These are phyloP conservation scores for Raphidocelis subcapitata DNA, from an alignment of 139 green algal genomes.

Conservation along the genomic window DNA sequence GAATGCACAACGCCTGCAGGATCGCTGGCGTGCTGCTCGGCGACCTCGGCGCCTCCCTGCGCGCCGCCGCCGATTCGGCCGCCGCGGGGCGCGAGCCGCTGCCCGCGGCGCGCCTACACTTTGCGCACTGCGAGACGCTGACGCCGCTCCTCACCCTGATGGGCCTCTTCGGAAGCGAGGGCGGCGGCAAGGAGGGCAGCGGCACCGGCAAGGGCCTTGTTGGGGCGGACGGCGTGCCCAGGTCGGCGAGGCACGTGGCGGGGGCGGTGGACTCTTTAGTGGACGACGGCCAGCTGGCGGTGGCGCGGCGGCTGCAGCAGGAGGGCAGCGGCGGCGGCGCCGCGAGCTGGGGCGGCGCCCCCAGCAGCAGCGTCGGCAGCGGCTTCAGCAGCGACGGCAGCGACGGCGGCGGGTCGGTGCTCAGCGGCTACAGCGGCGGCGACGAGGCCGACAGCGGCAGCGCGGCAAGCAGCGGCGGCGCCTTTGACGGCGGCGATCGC, in stretches of 20 bases:
- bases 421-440: constrained; percentile 6
- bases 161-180: constrained; percentile 35
- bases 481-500: too few species aligned
- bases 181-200: not conserved
- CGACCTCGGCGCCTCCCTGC: constrained; percentile 11
- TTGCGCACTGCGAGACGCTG: constrained; percentile 59
- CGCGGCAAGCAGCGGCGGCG: constrained; percentile 1
- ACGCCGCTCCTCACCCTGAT: constrained; percentile 45
- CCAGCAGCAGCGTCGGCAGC: not conserved
- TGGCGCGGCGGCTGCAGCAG: not conserved
- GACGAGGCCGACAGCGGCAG: not conserved
- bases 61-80: not conserved
- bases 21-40: constrained; percentile 40
- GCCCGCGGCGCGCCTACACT: constrained; percentile 32
- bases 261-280: not conserved
- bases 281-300: not conserved
- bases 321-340: not conserved
- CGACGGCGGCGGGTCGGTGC: not conserved
- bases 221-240: too few species aligned
- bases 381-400: too few species aligned
- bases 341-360: constrained; percentile 2
- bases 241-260: too few species aligned
- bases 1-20: not conserved
- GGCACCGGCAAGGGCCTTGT: not conserved
- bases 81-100: not conserved